Base-by-base conservation (phyloP, 164 flowering plant species). In the Nymphaea thermarum region DNA sequence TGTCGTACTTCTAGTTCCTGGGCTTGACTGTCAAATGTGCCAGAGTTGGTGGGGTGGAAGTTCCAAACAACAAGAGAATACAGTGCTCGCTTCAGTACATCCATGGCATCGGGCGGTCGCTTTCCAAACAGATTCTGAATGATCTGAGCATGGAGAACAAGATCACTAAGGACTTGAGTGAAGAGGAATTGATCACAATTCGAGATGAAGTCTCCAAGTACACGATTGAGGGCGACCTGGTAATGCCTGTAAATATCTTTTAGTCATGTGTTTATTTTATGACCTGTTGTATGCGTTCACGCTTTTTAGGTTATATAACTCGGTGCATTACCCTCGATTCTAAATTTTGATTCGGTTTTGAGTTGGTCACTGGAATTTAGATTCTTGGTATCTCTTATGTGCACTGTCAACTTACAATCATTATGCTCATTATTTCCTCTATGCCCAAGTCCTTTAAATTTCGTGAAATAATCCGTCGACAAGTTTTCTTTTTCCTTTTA, bases 1-100 rank as follows among this genome's bases (percentile, higher is more conserved):
- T 17, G 64, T 62, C 12, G 2, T 62, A 36, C 5, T 6, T 71
- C 72, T 73, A 94, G 98, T 25, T 73, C 61, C 72, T 68, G 7
- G 78, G 90, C 3, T 69, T 91, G 65, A 85, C 73, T 71, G 86
- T 91, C 66, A 76, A 68, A 72, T 87, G 90, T 64, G 98, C 81
- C 42, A 96, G 98, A 82, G 96, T 95, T 65, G 98, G 98, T 65
- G 96, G 96, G 0, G 99, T 95, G 63, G 99, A 95, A 78, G 82
- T 92, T 36, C 99, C 99, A 1, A 90, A 87, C 80, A 85, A 81
- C 83, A 95, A 95, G 83, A 72, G 98, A 43, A 72, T 95, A 2
- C 87, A 92, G 72, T 86, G 43, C 79, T 90, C 99, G 18, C 90
- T 92, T 68, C 98, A 84, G 80, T 90, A 95, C 81, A 81, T 95